A percentile compares a stretch with the other conserved stretches of the same genome.
These are phyloP conservation scores for Alternaria incomplexa DNA, from an alignment of 2,329 filamentous ascomycete species.

Conservation along the genomic window DNA sequence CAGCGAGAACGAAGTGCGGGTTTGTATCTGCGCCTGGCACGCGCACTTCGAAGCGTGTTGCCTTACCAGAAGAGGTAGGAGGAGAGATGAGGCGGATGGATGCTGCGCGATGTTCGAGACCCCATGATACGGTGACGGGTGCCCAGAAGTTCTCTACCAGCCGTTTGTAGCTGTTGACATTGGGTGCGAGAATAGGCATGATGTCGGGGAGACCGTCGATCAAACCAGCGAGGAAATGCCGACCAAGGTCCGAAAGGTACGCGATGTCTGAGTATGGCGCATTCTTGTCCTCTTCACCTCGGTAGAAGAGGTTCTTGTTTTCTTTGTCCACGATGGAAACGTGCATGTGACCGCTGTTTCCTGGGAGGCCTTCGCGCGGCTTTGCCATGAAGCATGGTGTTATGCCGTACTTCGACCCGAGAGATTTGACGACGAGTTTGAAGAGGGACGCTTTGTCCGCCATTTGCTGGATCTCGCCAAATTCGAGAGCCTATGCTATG, in stretches of 20 bases:
- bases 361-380: constrained; percentile 85
- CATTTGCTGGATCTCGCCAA: constrained; percentile 85
- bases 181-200: constrained; percentile 94
- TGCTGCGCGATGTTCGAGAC: constrained; percentile 90
- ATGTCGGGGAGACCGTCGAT: constrained; percentile 89
- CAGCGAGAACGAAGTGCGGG: constrained; percentile 82
- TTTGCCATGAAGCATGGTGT: constrained; percentile 99
- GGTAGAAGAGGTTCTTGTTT: constrained; percentile 84
- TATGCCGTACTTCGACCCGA: constrained; percentile 85
- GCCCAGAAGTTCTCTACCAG: constrained; percentile 99
- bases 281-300: constrained; percentile 73
- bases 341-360: constrained; percentile 96
- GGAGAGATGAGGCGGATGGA: constrained; percentile 89
- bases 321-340: constrained; percentile 80
- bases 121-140: constrained; percentile 96
- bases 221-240: constrained; percentile 91
- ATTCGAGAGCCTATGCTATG: constrained; percentile 77
- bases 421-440: constrained; percentile 92
- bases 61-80: constrained; percentile 81
- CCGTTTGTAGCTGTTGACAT: constrained; percentile 96
- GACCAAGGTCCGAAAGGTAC: constrained; percentile 82
- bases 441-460: constrained; percentile 91
- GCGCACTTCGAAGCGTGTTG: constrained; percentile 90
- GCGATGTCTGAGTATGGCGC: constrained; percentile 66
- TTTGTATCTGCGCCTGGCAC: constrained; percentile 96